phyloP scores from a whole-genome alignment of 768 basidiomycete species.

The Ramaria sp. region DNA sequence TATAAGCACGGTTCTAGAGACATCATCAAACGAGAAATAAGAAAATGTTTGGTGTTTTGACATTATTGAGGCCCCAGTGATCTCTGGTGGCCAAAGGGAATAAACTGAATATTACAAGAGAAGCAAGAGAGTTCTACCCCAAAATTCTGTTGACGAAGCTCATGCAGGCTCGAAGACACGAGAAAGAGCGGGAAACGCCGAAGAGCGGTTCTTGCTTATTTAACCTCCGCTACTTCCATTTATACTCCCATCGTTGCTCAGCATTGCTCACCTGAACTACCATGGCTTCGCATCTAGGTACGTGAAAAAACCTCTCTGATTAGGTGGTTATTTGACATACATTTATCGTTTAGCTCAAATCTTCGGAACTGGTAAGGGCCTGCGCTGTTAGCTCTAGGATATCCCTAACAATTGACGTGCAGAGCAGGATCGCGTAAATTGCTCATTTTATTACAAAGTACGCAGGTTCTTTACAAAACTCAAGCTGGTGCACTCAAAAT shows the following conservation, averaged over 20 bases:
- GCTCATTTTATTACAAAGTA: constrained; percentile 97
- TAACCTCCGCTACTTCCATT: neutral
- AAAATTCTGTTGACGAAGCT: too few relatives aligned
- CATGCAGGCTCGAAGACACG: too few relatives aligned
- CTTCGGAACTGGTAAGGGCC: constrained; percentile 59
- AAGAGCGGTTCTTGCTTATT: neutral
- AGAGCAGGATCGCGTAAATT: constrained; percentile 93
- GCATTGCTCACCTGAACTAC: constrained; percentile 1
- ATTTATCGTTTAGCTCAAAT: constrained; percentile 57
- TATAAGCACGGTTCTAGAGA: too few relatives aligned
- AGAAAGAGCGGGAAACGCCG: constrained; percentile 3
- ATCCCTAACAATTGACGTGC: constrained; percentile 6
- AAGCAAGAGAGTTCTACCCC: too few relatives aligned
- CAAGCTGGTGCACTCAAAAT: constrained; percentile 10
- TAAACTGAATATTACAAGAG: too few relatives aligned
- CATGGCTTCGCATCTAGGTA: constrained; percentile 67
- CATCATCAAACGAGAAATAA: too few relatives aligned
- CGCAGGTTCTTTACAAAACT: constrained; percentile 15
- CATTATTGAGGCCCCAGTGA: too few relatives aligned
- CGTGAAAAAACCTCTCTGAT: constrained; percentile 1
- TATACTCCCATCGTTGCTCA: neutral
- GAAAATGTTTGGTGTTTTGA: too few relatives aligned
- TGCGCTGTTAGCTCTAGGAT: neutral
- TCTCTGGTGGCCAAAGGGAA: too few relatives aligned
- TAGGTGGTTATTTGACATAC: neutral